phyloP scores from a whole-genome alignment of 2,329 filamentous ascomycete genomes.

The Diaporthe destruens region DNA sequence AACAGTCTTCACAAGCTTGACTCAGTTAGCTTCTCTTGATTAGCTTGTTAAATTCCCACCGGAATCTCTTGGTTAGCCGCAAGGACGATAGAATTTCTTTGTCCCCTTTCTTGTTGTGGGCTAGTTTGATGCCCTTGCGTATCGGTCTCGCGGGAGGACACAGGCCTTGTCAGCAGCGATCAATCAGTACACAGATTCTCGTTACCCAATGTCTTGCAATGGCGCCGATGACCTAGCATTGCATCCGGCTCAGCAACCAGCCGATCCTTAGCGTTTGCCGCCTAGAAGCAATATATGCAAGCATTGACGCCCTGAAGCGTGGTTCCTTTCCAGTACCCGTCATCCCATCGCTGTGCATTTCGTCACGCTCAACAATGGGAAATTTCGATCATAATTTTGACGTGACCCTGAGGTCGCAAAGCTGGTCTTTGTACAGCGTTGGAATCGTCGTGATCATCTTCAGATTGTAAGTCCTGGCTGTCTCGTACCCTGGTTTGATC shows the following conservation, averaged over 20 bases:
- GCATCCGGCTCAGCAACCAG: constrained; percentile 5
- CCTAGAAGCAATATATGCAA: constrained; percentile 11
- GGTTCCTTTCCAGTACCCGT: too few species aligned
- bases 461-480: background rate
- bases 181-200: background rate
- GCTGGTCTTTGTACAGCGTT: constrained; percentile 34
- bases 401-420: constrained; percentile 19
- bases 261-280: background rate
- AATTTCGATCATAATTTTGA: constrained; percentile 27
- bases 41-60: constrained; percentile 1
- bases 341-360: background rate
- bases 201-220: background rate
- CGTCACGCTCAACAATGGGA: constrained; percentile 19
- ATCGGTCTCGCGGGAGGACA: background rate
- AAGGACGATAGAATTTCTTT: constrained; percentile 21
- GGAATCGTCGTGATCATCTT: constrained; percentile 25
- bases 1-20: constrained; percentile 12
- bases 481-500: background rate
- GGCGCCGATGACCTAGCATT: constrained; percentile 3
- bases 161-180: background rate
- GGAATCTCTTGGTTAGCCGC: background rate
- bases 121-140: constrained; percentile 5
- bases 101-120: background rate
- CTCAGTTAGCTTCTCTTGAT: constrained; percentile 2
- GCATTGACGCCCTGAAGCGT: background rate